Percentiles rank a stretch among this genome's conserved stretches.
These are phyloP conservation scores for Hypomontagnella monticulosa DNA, from an alignment of 495 filamentous ascomycete species.

Conservation along the genomic window DNA sequence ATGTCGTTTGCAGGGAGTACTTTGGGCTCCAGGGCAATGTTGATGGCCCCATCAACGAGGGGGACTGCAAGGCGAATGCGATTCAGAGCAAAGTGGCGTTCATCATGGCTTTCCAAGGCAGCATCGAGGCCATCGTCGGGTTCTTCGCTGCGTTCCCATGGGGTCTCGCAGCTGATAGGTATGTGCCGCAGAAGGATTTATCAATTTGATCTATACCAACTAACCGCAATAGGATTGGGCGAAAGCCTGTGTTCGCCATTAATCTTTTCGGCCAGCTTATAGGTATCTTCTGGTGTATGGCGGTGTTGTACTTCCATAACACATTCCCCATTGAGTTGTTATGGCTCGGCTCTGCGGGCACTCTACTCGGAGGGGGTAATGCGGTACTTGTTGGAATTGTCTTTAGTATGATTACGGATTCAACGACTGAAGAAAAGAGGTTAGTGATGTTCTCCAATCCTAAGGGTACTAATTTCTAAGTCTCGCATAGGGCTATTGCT, in stretches of 20 bases:
- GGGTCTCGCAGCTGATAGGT: constrained; percentile 45
- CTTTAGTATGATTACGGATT: constrained; percentile 66
- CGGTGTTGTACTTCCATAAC: constrained; percentile 50
- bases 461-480: constrained; percentile 54
- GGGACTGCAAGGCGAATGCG: constrained; percentile 45
- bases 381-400: constrained; percentile 61
- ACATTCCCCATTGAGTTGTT: constrained; percentile 60
- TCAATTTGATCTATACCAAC: constrained; percentile 43
- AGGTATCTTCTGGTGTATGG: constrained; percentile 46
- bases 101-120: constrained; percentile 41
- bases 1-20: constrained; percentile 48
- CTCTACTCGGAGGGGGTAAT: constrained; percentile 64
- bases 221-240: constrained; percentile 56
- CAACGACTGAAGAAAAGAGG: constrained; percentile 64
- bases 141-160: constrained; percentile 43
- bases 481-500: constrained; percentile 57
- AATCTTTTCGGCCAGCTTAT: constrained; percentile 48
- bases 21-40: constrained; percentile 29
- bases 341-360: constrained; percentile 62
- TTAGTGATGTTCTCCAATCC: constrained; percentile 31
- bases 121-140: constrained; percentile 31
- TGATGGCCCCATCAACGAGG: constrained; percentile 45
- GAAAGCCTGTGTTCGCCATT: constrained; percentile 52
- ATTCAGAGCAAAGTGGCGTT: constrained; percentile 49
- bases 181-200: background rate